phyloP scores from a whole-genome alignment of 108 stramenopile species.

The Schizochytrium sp. region DNA sequence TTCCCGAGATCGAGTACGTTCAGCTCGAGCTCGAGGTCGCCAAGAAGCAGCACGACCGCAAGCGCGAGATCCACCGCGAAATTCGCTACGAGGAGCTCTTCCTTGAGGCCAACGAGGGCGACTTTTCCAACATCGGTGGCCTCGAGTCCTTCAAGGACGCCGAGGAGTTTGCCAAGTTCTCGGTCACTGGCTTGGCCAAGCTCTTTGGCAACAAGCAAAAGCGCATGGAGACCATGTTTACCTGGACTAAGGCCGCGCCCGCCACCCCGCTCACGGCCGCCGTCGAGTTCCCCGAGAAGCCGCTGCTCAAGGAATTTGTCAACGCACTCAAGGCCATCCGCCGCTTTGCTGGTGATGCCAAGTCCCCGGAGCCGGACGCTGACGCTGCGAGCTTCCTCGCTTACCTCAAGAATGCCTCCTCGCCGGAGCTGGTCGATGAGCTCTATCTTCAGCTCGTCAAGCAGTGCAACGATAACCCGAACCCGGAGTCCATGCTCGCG shows the following conservation, averaged over 20 bases:
- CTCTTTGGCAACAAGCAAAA: constrained; percentile 1
- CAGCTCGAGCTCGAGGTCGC: constrained; percentile 40
- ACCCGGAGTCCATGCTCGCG: constrained; percentile 20
- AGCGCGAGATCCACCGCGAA: constrained; percentile 50
- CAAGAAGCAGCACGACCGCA: constrained; percentile 41
- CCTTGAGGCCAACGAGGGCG: constrained; percentile 33
- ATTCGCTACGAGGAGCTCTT: constrained; percentile 48
- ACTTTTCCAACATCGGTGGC: constrained; percentile 22
- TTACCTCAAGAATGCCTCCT: not conserved
- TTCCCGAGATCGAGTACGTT: constrained; percentile 47
- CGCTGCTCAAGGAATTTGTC: constrained; percentile 38
- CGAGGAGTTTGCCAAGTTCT: constrained; percentile 14
- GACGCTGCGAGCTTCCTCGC: constrained; percentile 21
- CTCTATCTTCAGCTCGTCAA: constrained; percentile 51
- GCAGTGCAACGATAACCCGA: constrained; percentile 46
- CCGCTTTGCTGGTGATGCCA: constrained; percentile 44
- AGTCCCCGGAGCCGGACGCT: constrained; percentile 39
- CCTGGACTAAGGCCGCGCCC: constrained; percentile 27
- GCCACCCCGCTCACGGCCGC: constrained; percentile 37
- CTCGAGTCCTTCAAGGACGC: constrained; percentile 22
- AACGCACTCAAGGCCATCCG: constrained; percentile 44
- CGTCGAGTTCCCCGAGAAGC: constrained; percentile 22
- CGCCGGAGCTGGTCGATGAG: constrained; percentile 31
- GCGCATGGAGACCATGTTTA: constrained; percentile 26
- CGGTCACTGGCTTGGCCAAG: not conserved